phyloP scores from a whole-genome alignment of 2,329 filamentous ascomycete genomes.

The Diplocarpon mali region DNA sequence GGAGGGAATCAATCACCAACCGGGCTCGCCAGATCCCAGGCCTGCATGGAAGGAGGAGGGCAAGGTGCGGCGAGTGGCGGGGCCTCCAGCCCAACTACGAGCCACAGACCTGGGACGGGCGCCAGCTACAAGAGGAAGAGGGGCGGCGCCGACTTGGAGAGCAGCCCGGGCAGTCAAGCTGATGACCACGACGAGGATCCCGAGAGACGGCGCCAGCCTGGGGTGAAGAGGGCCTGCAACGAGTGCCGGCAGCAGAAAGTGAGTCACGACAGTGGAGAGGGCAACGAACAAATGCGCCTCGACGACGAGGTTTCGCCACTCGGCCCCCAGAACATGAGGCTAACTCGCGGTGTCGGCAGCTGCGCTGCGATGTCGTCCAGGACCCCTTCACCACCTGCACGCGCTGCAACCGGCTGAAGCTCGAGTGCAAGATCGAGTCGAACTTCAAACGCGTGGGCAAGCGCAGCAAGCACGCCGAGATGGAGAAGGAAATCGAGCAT shows the following conservation, averaged over 20 bases:
- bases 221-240: conserved; percentile 71
- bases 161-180: conserved; percentile 46
- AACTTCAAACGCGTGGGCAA: conserved; percentile 81
- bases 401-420: conserved; percentile 66
- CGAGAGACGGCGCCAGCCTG: conserved; percentile 54
- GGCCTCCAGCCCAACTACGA: conserved; percentile 23
- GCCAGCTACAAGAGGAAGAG: conserved; percentile 45
- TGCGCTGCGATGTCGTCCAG: conserved; percentile 75
- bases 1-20: background rate
- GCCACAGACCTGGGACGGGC: conserved; percentile 21
- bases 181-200: conserved; percentile 44
- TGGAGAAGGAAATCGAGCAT: conserved; percentile 72
- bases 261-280: conserved; percentile 28
- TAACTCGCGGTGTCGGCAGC: conserved; percentile 34
- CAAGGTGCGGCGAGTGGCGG: conserved; percentile 19
- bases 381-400: conserved; percentile 70
- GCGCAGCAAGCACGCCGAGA: conserved; percentile 72
- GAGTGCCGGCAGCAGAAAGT: conserved; percentile 82
- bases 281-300: background rate
- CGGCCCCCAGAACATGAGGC: conserved; percentile 1
- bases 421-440: conserved; percentile 77
- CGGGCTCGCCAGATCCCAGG: background rate
- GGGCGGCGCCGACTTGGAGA: conserved; percentile 41
- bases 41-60: conserved; percentile 18
- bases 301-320: background rate